A percentile compares a stretch with the other conserved stretches of the same genome.
Evolutionary conservation across 2,329 filamentous ascomycete species (phyloP).

Genomic region (Nigrospora osmanthi): DNA sequence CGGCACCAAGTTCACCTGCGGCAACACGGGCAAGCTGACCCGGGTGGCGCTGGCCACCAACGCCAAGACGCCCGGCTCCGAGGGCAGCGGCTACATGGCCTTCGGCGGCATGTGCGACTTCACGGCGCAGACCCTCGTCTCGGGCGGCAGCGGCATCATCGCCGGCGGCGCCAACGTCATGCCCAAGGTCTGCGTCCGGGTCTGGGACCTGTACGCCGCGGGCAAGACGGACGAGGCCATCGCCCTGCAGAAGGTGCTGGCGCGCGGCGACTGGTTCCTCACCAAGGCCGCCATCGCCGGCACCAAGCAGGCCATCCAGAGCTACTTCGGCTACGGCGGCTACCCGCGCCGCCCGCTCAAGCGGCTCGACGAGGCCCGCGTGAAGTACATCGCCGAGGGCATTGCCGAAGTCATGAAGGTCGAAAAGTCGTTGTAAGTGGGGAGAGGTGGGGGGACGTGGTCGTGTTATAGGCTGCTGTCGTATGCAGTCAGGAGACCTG

Average conservation of each 20-base stretch:
- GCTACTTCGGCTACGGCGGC: conserved; percentile 58
- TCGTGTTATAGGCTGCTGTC: no score
- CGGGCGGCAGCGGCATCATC: conserved; percentile 56
- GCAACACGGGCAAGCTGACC: conserved; percentile 43
- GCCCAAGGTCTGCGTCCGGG: conserved; percentile 55
- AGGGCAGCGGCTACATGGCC: conserved; percentile 68
- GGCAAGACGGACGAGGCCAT: conserved; percentile 52
- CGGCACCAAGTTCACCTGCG: conserved; percentile 47
- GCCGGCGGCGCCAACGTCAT: conserved; percentile 64
- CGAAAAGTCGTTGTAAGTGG: conserved; percentile 9
- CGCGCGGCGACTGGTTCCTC: conserved; percentile 60
- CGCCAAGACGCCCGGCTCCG: conserved; percentile 56
- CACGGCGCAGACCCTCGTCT: conserved; percentile 52
- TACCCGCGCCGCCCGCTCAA: conserved; percentile 44
- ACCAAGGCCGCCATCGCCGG: conserved; percentile 52
- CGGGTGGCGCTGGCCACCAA: conserved; percentile 48
- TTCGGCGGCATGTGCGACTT: conserved; percentile 75
- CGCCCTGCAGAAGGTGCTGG: conserved; percentile 55
- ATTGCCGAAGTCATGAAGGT: conserved; percentile 19
- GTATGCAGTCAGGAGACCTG: no score
- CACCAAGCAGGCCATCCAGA: conserved; percentile 57
- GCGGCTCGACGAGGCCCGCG: conserved; percentile 15
- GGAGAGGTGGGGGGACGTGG: no score
- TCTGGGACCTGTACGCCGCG: conserved; percentile 50
- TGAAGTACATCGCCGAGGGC: conserved; percentile 16